Base-by-base conservation (phyloP, 345 rosid species). In the Turnera subulata region DNA sequence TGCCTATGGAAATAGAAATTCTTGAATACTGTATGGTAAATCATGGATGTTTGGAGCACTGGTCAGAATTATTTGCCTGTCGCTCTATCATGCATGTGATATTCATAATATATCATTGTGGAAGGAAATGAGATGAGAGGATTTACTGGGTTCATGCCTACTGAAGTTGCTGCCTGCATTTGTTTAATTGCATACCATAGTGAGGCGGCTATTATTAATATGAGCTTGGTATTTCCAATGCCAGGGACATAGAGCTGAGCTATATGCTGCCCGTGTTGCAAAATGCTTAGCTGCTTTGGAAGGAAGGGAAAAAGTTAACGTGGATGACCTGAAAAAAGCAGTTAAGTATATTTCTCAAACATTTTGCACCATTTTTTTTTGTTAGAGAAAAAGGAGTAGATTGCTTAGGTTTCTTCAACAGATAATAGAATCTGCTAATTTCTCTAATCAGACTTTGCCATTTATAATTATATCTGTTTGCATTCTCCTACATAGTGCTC, bases 201-300 rank as follows among this genome's bases (percentile, higher is more conserved):
- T 29, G 35, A 29, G 35, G 4, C 35, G 4, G 8, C 4, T 29
- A 29, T 29, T 29, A 29, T 8, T 3, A 8, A 29, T 4, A 29
- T 45, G 46, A 19, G 25, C 18, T 18, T 13, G 35, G 35, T 29
- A 29, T 29, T 29, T 29, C 56, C 12, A 43, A 61, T 56, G 48
- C 46, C 89, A 92, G 98, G 95, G 98, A 62, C 98, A 89, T 77
- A 78, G 98, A 54, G 98, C 98, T 45, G 97, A 92, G 72, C 70
- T 89, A 24, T 92, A 86, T 84, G 93, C 98, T 63, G 84, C 93
- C 32, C 87, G 93, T 46, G 96, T 89, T 26, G 86, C 98, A 57
- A 92, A 92, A 78, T 92, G 95, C 79, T 78, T 92, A 73, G 85
- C 98, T 73, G 95, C 98, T 59, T 20, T 89, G 43, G 98, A 92